A percentile compares a stretch with the other conserved stretches of the same genome.
phyloP scores from a whole-genome alignment of 257 asterid genomes.

The Nicotiana sylvestris region DNA sequence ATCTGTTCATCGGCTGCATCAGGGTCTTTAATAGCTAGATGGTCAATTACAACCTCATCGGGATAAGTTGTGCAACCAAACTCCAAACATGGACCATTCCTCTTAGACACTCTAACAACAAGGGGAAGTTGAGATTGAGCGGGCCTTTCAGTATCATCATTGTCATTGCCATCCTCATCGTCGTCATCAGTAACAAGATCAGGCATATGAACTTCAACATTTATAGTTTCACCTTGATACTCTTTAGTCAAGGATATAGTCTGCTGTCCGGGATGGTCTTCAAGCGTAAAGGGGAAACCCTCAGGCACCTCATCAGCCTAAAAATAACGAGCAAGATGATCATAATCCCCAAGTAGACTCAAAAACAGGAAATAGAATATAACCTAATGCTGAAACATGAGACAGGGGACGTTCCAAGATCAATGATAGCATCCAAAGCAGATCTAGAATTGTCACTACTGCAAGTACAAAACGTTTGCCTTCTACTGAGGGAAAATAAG shows the following conservation, averaged over 20 bases:
- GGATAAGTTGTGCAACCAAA: conserved; percentile 65
- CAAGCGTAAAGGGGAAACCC: conserved; percentile 62
- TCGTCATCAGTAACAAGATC: conserved; percentile 42
- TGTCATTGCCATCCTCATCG: conserved; percentile 19
- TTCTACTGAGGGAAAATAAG: too few relatives aligned
- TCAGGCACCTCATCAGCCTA: conserved; percentile 48
- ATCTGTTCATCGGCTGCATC: conserved; percentile 49
- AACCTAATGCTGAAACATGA: too few relatives aligned
- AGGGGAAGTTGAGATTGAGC: conserved; percentile 43
- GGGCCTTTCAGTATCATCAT: conserved; percentile 28
- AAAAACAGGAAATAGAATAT: neutral
- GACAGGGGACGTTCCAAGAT: neutral
- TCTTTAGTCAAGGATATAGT: conserved; percentile 52
- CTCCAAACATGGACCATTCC: conserved; percentile 50
- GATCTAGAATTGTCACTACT: neutral
- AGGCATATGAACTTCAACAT: conserved; percentile 72
- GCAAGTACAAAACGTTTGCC: too few relatives aligned
- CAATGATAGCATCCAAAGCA: too few relatives aligned
- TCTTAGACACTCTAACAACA: conserved; percentile 64
- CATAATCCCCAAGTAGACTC: neutral
- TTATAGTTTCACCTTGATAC: conserved; percentile 59
- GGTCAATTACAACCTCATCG: conserved; percentile 60
- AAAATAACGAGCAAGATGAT: neutral
- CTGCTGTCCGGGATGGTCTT: conserved; percentile 59
- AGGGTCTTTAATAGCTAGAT: conserved; percentile 51